Conservation (phyloP, 2,329 filamentous ascomycete genomes). For the Paecilomyces fulvus region DNA sequence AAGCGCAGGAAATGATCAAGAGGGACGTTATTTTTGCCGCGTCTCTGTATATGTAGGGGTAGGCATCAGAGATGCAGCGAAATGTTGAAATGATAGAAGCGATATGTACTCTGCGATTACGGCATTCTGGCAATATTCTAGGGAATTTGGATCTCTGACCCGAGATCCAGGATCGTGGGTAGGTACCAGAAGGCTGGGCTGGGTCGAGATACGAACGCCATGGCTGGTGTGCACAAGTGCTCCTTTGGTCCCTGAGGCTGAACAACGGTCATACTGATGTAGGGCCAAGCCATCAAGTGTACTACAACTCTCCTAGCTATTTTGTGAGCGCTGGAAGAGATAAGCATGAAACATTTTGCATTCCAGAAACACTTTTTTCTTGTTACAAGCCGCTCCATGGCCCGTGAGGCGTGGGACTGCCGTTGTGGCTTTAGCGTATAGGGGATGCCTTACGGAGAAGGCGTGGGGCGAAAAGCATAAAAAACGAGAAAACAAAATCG, state of each 20-base stretch:
- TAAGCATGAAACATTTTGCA: too few relatives aligned
- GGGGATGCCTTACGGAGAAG: background rate
- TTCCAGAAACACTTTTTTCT: too few relatives aligned
- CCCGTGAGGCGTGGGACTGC: background rate
- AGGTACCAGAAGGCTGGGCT: background rate
- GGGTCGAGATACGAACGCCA: background rate
- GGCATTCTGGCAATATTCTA: background rate
- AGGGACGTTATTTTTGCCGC: slow-evolving; percentile 87
- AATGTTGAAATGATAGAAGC: background rate
- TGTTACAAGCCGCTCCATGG: background rate
- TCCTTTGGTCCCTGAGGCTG: too few relatives aligned
- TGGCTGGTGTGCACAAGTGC: too few relatives aligned
- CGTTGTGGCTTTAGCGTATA: background rate
- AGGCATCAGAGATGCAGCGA: background rate
- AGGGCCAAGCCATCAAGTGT: background rate
- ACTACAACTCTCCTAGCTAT: background rate
- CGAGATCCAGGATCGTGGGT: background rate
- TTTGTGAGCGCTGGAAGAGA: background rate
- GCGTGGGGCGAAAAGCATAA: background rate
- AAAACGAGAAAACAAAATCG: slow-evolving; percentile 1
- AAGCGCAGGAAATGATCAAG: slow-evolving; percentile 96
- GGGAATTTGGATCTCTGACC: background rate
- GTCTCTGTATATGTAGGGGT: slow-evolving; percentile 68
- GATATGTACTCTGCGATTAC: background rate
- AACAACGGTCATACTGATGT: background rate